A percentile compares a stretch with the other conserved stretches of the same genome.
These are phyloP conservation scores for Hemerocallis citrina DNA, from an alignment of 106 monocot genomes.

Conservation along the genomic window DNA sequence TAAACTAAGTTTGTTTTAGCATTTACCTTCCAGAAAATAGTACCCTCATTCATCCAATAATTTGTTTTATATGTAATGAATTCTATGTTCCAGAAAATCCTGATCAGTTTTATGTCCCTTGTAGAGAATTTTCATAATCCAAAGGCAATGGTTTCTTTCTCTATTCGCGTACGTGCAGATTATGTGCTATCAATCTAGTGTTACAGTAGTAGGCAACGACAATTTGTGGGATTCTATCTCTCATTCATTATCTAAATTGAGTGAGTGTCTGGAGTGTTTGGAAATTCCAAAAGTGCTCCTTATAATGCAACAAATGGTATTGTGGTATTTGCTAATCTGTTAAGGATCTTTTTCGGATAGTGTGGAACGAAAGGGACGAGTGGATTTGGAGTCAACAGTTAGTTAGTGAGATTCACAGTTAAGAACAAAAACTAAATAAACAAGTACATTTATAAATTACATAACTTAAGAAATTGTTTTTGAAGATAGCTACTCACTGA, in stretches of 20 bases:
- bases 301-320: background rate
- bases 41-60: no score
- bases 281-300: background rate
- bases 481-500: background rate
- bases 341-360: background rate
- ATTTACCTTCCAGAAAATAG: no score
- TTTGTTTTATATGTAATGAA: no score
- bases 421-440: background rate
- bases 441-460: background rate
- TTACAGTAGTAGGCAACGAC: background rate
- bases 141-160: background rate
- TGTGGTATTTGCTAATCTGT: no score
- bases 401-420: background rate
- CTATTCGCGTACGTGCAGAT: background rate
- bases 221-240: no score
- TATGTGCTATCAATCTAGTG: background rate
- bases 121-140: background rate
- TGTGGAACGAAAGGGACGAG: background rate
- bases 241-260: no score
- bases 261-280: background rate
- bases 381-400: background rate
- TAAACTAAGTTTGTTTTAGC: no score
- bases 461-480: background rate
- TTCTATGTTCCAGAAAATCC: no score
- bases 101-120: no score